These are phyloP conservation scores for Dalbergia oliveri DNA, from an alignment of 306 rosid genomes.

Conservation along the genomic window DNA sequence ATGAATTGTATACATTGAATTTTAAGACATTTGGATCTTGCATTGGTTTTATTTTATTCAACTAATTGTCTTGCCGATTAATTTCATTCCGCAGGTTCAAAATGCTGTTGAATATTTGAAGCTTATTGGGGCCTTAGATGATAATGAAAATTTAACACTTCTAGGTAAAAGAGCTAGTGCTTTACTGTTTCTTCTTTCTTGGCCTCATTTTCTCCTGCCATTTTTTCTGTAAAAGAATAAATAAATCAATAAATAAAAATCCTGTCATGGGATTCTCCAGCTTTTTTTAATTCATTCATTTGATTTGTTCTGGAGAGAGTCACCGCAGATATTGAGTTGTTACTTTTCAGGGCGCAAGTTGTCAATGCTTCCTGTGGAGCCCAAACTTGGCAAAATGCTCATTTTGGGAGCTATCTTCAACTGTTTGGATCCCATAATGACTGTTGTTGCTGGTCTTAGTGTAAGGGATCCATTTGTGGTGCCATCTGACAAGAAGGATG, in stretches of 20 bases:
- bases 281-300: slow-evolving; percentile 12
- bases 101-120: slow-evolving; percentile 94
- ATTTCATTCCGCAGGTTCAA: slow-evolving; percentile 73
- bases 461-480: slow-evolving; percentile 92
- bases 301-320: slow-evolving; percentile 6
- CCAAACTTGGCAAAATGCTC: slow-evolving; percentile 99
- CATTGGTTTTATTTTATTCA: slow-evolving; percentile 37
- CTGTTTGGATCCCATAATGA: slow-evolving; percentile 94
- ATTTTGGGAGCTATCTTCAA: slow-evolving; percentile 86
- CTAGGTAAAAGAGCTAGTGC: slow-evolving; percentile 63
- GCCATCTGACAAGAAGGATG: slow-evolving; percentile 92
- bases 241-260: not conserved
- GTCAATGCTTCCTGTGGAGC: slow-evolving; percentile 93
- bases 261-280: slow-evolving; percentile 25
- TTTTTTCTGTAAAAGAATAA: not conserved
- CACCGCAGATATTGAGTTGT: slow-evolving; percentile 39
- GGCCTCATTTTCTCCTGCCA: slow-evolving; percentile 38
- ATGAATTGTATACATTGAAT: slow-evolving; percentile 21
- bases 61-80: slow-evolving; percentile 21
- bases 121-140: slow-evolving; percentile 89
- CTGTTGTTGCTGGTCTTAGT: slow-evolving; percentile 96
- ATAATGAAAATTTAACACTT: slow-evolving; percentile 85
- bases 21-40: slow-evolving; percentile 34
- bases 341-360: slow-evolving; percentile 82
- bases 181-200: slow-evolving; percentile 17